Base-by-base conservation (phyloP, 2,329 filamentous ascomycete species). In the Cryphonectria japonica region DNA sequence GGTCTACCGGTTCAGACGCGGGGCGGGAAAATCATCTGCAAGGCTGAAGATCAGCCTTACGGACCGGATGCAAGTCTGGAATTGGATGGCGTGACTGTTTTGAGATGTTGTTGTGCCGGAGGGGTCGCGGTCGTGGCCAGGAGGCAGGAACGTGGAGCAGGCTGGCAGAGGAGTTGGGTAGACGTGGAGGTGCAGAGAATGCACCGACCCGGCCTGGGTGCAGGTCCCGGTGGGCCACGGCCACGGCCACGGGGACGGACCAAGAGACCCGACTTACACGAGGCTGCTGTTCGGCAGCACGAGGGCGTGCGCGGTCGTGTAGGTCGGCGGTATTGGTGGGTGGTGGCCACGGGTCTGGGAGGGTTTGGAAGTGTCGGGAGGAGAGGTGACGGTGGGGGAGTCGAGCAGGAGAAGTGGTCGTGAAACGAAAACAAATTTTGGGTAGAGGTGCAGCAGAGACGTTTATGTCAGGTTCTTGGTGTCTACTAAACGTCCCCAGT, bases 31-130 rank as follows among this genome's bases (percentile, higher is more conserved):
- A 75, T 78, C 79, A 80, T 79, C 80, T 82, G 79, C 79, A 82
- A 82, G 83, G 81, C 82, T 82, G 78, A 78, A 76, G 76, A 76
- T 78, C 78, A 80, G 79, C 76, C 78, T 79, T 76, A 75, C 72
- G 74, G 69, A 74, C 62, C 74, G 69, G 75, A 73, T 65, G 54
- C 71, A 67, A 73, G 75, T 75, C 76, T 63, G 75, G 78, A 73
- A 78, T 74, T 59, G 75, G 66, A 76, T 77, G 72, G 76, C 71
- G 73, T 72, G 74, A 77, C 74, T 71, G 65, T 73, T 71, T 71
- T 70, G 68, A 69, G 74, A 61, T 73, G 75, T 70, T 72, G 75
- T 76, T 74, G 75, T 76, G 76, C 66, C 69, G 34, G 62, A 46
- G 39, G 61, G 52, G 64, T 62, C 69, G 73, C 52, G 69, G 43